Evolutionary conservation across 2,329 filamentous ascomycete genomes (phyloP).

Genomic region (Sporothrix brunneoviolacea): DNA sequence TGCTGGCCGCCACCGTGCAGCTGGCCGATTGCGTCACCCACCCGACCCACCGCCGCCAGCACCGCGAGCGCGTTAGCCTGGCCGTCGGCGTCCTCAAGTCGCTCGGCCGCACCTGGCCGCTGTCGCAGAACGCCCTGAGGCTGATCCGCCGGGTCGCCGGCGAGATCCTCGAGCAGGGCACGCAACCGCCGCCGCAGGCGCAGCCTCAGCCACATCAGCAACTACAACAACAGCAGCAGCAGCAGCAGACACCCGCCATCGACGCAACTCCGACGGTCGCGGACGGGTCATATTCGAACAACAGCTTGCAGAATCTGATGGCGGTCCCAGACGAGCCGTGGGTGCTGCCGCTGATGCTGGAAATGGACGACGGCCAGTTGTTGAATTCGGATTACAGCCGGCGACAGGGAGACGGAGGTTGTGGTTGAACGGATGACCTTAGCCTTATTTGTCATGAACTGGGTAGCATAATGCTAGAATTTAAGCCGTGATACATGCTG

Average conservation of each 20-base stretch:
- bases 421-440: too few species aligned
- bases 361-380: neutral
- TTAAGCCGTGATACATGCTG: too few species aligned
- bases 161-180: conserved; percentile 4
- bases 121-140: conserved; percentile 3
- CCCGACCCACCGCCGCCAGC: neutral
- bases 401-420: too few species aligned
- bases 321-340: neutral
- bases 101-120: conserved; percentile 2
- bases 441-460: too few species aligned
- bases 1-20: conserved; percentile 6
- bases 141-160: neutral
- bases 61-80: neutral
- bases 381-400: too few species aligned
- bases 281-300: too few species aligned
- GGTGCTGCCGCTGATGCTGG: conserved; percentile 3
- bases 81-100: conserved; percentile 3
- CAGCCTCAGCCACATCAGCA: neutral
- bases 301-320: too few species aligned
- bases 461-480: too few species aligned
- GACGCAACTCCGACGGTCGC: neutral
- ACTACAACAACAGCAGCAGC: neutral
- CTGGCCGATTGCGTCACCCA: neutral
- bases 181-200: neutral
- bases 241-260: neutral